A percentile compares a stretch with the other conserved stretches of the same genome.
These are phyloP conservation scores for Dichotomocladium elegans DNA, from an alignment of 371 early-diverging fungal species.

Conservation along the genomic window DNA sequence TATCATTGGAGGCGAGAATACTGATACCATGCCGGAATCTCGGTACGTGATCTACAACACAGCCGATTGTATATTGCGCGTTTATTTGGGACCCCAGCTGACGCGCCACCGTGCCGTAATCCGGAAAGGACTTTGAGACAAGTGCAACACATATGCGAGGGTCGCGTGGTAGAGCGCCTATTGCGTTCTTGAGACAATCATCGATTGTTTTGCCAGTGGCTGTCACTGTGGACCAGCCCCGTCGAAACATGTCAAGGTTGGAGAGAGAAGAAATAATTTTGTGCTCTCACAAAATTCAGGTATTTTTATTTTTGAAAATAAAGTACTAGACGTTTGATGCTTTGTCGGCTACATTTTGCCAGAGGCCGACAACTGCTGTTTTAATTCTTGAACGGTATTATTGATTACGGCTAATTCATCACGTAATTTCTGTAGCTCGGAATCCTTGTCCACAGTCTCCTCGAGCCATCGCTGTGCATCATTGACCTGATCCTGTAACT, in stretches of 20 bases:
- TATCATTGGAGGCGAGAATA: conserved; percentile 24
- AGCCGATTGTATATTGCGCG: conserved; percentile 28
- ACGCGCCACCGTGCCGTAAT: conserved; percentile 13
- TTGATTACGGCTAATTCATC: not conserved
- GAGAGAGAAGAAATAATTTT: too few relatives aligned
- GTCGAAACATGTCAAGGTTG: too few relatives aligned
- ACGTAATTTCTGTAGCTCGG: not conserved
- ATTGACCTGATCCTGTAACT: not conserved
- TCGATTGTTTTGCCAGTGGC: too few relatives aligned
- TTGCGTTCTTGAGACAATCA: too few relatives aligned
- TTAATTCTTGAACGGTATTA: not conserved
- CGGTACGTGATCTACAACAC: conserved; percentile 55
- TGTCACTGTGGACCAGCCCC: too few relatives aligned
- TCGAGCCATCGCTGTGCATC: not conserved
- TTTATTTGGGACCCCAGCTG: conserved; percentile 10
- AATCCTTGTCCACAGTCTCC: not conserved
- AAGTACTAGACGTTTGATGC: too few relatives aligned
- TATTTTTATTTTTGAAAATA: too few relatives aligned
- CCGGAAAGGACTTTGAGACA: conserved; percentile 36
- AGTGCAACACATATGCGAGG: conserved; percentile 38
- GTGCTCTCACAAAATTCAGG: too few relatives aligned
- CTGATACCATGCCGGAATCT: conserved; percentile 46
- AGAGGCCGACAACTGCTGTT: too few relatives aligned
- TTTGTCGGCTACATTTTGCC: too few relatives aligned
- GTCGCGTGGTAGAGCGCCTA: too few relatives aligned